Base-by-base conservation (phyloP, 2,329 filamentous ascomycete species). In the Cladosporium sp. region DNA sequence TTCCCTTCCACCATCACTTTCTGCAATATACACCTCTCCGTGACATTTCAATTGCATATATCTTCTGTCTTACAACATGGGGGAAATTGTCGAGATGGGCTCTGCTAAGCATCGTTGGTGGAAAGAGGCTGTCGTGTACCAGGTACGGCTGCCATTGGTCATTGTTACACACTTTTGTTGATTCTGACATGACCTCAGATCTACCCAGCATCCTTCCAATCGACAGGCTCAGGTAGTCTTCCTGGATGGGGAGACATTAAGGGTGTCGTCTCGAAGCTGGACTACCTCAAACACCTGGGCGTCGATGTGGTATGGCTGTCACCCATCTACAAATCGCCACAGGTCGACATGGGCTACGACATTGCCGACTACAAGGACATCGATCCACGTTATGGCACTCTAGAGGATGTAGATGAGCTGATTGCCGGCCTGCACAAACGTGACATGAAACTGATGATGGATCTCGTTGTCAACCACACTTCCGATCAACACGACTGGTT, bases 251-350 rank as follows among this genome's bases (percentile, higher is more conserved):
- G 88, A 2, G 88, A 90, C 71, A 82, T 91, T 37, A 83, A 83
- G 1, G 88, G 88, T 14, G 85, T 91, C 62, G 86, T 88, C 14
- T 85, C 85, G 11, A 83, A 89, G 72, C 77, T 91, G 1, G 86
- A 89, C 73, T 88, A 91, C 72, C 80, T 91, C 58, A 81, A 85
- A 61, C 79, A 85, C 2, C 80, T 90, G 0, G 89, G 88, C 0
- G 79, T 89, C 11, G 84, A 91, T 70, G 82, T 87, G 7, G 80
- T 92, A 58, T 91, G 89, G 89, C 76, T 88, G 0, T 89, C 84
- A 53, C 89, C 89, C 2, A 80, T 83, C 14, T 84, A 81, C 74
- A 84, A 84, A 66, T 83, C 81, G 12, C 82, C 83, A 8, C 83
- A 84, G 70, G 79, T 82, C 5, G 83, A 85, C 62, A 84, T 84